These are phyloP conservation scores for Phytopythium aichiense DNA, from an alignment of 352 stramenopile species.

Conservation along the genomic window DNA sequence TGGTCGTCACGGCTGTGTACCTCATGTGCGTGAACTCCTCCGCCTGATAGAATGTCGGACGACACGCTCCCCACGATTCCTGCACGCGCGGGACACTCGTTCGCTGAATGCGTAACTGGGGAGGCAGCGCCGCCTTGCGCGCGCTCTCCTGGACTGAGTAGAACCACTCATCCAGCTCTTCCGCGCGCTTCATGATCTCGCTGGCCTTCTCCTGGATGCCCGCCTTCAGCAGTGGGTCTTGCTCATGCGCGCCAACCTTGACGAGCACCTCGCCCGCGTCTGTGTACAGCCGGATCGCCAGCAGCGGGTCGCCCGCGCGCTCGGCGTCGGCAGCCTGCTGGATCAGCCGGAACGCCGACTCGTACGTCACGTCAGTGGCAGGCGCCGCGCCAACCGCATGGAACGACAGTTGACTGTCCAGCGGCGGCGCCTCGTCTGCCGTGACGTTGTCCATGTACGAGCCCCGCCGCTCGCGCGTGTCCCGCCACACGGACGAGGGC, in stretches of 20 bases:
- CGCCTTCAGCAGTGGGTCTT: constrained; percentile 33
- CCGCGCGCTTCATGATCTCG: constrained; percentile 40
- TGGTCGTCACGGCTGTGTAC: constrained; percentile 44
- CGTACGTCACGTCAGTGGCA: constrained; percentile 25
- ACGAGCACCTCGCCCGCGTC: constrained; percentile 32
- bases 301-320: constrained; percentile 22
- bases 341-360: constrained; percentile 43
- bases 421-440: neutral
- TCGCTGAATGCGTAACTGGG: constrained; percentile 30
- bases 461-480: constrained; percentile 13
- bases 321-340: constrained; percentile 42
- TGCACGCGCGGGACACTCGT: constrained; percentile 41
- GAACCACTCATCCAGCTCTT: constrained; percentile 43
- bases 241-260: constrained; percentile 27
- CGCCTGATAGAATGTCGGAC: constrained; percentile 18
- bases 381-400: constrained; percentile 1
- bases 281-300: constrained; percentile 39
- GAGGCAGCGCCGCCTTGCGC: constrained; percentile 27
- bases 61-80: constrained; percentile 28
- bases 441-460: constrained; percentile 17
- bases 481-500: constrained; percentile 8
- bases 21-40: constrained; percentile 43
- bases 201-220: constrained; percentile 40
- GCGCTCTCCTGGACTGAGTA: constrained; percentile 36
- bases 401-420: constrained; percentile 17